Base-by-base conservation (phyloP, 768 basidiomycete species). In the Hirschioporus abietinus region DNA sequence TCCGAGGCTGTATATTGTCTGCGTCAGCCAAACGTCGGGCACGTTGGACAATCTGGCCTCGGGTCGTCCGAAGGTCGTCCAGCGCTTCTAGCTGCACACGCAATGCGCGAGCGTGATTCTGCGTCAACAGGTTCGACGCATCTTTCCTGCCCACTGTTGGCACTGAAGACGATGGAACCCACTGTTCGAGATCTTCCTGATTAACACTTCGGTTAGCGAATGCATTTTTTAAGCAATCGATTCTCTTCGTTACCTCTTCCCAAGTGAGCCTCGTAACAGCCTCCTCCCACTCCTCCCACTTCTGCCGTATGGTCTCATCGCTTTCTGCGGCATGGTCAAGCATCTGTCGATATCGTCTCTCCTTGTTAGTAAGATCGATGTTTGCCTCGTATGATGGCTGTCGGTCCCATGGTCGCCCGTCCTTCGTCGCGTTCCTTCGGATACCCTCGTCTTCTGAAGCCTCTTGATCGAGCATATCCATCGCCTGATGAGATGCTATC, bases 401-500 rank as follows among this genome's bases (percentile, higher is more conserved):
- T 35, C 94, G 82, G 65, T 79, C 76, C 66, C 84, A 71, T 60
- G 77, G 70, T 72, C 72, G 75, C 15, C 35, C 35, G 35, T 36
- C 35, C 35, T 36, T 36, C 57, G 74, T 74, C 1, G 75, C 76
- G 25, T 84, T 83, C 68, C 83, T 82, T 18, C 89, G 86, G 34
- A 86, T 79, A 12, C 84, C 81, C 74, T 93, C 92, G 70, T 94
- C 92, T 72, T 93, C 91, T 15, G 90, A 90, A 18, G 91, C 91
- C 76, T 96, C 96, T 58, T 85, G 87, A 71, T 96, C 95, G n/a
- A 99, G 78, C 23, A 96, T 86, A 71, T 95, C 94, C 80, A 95
- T 84, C 0, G 93, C 88, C 95, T 97, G 69, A 23, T n/a, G n/a
- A 20, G 66, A 10, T 57, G 57, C 64, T 1, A 23, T 60, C 20